Base-by-base conservation (phyloP, 2,329 filamentous ascomycete genomes). In the Trichophyton mentagrophytes region DNA sequence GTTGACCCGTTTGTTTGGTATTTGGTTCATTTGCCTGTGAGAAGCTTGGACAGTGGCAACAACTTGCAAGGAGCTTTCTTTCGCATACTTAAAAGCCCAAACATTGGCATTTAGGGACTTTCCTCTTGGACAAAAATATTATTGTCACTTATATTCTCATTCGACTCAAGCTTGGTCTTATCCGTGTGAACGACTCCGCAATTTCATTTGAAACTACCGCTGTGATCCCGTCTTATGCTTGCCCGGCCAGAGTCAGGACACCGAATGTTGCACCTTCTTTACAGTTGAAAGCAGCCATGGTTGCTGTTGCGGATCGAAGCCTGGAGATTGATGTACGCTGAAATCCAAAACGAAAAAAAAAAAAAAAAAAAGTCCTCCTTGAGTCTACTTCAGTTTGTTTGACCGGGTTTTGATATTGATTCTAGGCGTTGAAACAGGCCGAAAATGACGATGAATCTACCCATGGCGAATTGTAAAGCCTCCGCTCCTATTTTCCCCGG, bases 391-490 rank as follows among this genome's bases (percentile, higher is more conserved):
- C 15, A 55, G 27, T 36, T 55, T 15, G 4, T 55, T 55, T 27
- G n/a, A 17, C 30, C 22, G 20, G 3, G 20, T 51, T 17, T 36
- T 44, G 33, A 57, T 42, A 15, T 42, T 57, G 55, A 42, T 57
- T 40, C 9, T n/a, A 44, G 40, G 51, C 13, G 13, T 57, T 9
- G 13, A 7, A 42, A 15, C 33, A 42, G 55, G 27, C 11, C 15
- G 55, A 57, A 4, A 9, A 17, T 36, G 58, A 60, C 22, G 40
- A 53, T 7, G 58, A 60, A 15, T 33, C 58, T 27, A 27, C 58
- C 2, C 53, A 51, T 25, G n/a, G 33, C 17, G 57, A 59, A 30
- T 36, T 38, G 57, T 59, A 25, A 57, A 36, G 17, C 11, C 40
- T 22, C 25, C 9, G 42, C 15, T 22, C 17, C 57, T 22, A 5